Evolutionary conservation across 2,329 filamentous ascomycete species (phyloP).

Genomic region (Niveomyces coronatus): DNA sequence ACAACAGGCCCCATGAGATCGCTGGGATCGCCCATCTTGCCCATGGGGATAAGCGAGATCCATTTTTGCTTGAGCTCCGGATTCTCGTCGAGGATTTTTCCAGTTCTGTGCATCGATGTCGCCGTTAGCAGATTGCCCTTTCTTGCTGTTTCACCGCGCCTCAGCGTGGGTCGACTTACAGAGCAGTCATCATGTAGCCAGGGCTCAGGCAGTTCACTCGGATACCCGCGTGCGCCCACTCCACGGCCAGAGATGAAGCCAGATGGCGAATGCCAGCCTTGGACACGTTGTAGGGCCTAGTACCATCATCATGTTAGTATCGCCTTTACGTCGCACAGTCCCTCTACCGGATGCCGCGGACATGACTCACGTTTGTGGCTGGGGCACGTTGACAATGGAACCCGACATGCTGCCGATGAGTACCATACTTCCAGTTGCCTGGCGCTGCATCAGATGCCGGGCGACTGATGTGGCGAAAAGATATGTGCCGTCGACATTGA

Average conservation of each 20-base stretch:
- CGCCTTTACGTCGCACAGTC: too few species aligned
- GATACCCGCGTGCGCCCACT: constrained; percentile 83
- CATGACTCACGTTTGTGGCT: constrained; percentile 62
- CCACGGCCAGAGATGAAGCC: constrained; percentile 77
- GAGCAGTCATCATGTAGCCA: constrained; percentile 89
- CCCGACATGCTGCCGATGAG: constrained; percentile 96
- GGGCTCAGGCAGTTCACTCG: constrained; percentile 92
- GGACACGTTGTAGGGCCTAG: constrained; percentile 74
- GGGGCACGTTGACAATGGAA: constrained; percentile 86
- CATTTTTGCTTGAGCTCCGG: constrained; percentile 82
- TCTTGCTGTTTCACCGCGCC: not conserved
- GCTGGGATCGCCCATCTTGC: constrained; percentile 85
- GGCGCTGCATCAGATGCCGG: constrained; percentile 77
- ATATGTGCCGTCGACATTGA: constrained; percentile 89
- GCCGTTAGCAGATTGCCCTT: not conserved
- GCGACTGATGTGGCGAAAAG: constrained; percentile 77
- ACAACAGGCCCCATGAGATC: constrained; percentile 91
- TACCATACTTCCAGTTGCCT: constrained; percentile 74
- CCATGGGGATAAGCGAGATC: constrained; percentile 84
- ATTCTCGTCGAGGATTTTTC: constrained; percentile 91
- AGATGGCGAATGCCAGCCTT: constrained; percentile 90
- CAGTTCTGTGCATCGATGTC: constrained; percentile 49
- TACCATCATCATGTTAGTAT: not conserved
- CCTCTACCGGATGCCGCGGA: too few species aligned
- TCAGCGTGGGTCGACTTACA: constrained; percentile 47